A percentile compares a stretch with the other conserved stretches of the same genome.
Evolutionary conservation across 495 filamentous ascomycete species (phyloP).

Genomic region (Platismatia glauca): DNA sequence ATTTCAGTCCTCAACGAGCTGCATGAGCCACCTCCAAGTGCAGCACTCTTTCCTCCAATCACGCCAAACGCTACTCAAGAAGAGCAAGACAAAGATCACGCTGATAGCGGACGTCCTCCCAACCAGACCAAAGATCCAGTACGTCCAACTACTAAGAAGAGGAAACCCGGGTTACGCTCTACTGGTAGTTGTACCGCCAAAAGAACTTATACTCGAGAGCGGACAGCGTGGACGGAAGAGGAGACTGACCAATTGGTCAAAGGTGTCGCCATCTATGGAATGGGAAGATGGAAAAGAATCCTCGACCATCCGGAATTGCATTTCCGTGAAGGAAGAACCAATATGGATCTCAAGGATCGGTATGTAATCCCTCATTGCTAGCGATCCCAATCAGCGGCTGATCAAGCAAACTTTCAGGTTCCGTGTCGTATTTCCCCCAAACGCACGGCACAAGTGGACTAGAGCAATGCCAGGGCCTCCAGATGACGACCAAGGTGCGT

Average conservation of each 20-base stretch:
- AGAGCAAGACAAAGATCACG: slow-evolving; percentile 3
- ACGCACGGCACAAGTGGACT: slow-evolving; percentile 12
- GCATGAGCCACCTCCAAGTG: slow-evolving; percentile 66
- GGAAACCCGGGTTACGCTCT: slow-evolving; percentile 9
- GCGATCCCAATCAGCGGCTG: slow-evolving; percentile 5
- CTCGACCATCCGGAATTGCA: slow-evolving; percentile 61
- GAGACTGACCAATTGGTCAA: slow-evolving; percentile 69
- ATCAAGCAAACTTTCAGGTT: slow-evolving; percentile 23
- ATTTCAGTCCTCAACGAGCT: slow-evolving; percentile 62
- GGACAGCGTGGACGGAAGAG: slow-evolving; percentile 66
- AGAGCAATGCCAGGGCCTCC: slow-evolving; percentile 5
- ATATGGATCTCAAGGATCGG: slow-evolving; percentile 80
- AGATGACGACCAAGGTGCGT: slow-evolving; percentile 5
- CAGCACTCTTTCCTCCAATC: slow-evolving; percentile 64
- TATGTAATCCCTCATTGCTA: slow-evolving; percentile 23
- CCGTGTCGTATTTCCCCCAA: slow-evolving; percentile 17
- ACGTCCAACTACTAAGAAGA: not conserved
- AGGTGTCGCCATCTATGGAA: slow-evolving; percentile 71
- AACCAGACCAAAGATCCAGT: not conserved
- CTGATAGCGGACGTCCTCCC: slow-evolving; percentile 1
- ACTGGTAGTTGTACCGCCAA: slow-evolving; percentile 4
- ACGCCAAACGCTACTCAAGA: slow-evolving; percentile 20
- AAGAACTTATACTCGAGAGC: slow-evolving; percentile 14
- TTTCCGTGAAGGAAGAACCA: slow-evolving; percentile 62
- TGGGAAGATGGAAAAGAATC: slow-evolving; percentile 83